Evolutionary conservation across 257 asterid species (phyloP), one percentile per base, ranked within the genome.

Genomic region (Capsicum rhomboideum): DNA sequence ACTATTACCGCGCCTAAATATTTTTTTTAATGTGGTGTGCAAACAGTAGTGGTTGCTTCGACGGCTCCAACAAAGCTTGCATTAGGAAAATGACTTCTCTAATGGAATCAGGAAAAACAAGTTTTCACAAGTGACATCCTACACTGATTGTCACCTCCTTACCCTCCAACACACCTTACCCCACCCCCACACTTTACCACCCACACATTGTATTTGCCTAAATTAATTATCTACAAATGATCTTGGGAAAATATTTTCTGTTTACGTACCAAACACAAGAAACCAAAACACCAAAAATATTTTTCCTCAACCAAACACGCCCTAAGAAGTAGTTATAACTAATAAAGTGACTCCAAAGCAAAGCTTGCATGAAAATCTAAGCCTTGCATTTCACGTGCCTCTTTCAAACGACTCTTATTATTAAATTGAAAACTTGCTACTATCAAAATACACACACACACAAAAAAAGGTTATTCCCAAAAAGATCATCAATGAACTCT

Each of bases 331-430:
- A 28, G 44, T 83, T 21, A 61, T 18, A 63, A 58, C 55, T 44
- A n/a, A 75, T 59, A 86, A 56, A 75, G 89, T 86, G 66, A 71
- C 85, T 77, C 69, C 82, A 69, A 86, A 83, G 42, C 63, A 83
- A 75, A 75, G 81, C 23, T 75, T 83, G 42, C 74, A 54, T 75
- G 78, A 37, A 86, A 44, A n/a, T 18, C 29, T 34, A 14, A 10
- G 16, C 81, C 69, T 79, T 68, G 79, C 81, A 69, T 82, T 78
- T 85, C n/a, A 53, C 81, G 82, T 80, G 63, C 54, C 21, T 75
- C 37, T 49, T 14, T 18, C 18, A 44, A 75, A 71, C 79, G 68
- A 82, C 66, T 82, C 40, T 79, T 40, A 18, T 26, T 75, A 75
- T 23, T 49, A 75, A 14, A 75, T 75, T 49, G 0, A 75, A 44